Evolutionary conservation across 129 eudicot species (phyloP), one percentile per base, ranked within the genome.

Genomic region (Flaveria trinervia): DNA sequence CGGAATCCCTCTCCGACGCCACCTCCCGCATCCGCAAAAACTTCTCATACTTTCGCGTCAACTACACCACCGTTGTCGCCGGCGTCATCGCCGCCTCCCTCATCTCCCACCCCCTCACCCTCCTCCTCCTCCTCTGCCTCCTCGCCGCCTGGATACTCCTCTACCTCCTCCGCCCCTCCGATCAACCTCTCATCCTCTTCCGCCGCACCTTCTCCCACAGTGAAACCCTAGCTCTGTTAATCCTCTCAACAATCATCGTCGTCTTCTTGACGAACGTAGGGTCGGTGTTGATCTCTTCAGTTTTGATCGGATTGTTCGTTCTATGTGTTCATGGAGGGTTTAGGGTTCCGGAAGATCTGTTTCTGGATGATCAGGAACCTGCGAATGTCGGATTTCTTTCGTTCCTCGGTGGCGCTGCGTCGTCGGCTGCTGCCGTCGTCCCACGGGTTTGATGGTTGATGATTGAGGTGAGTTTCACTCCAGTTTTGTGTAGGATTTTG

Each of bases 81-180:
- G 9, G 76, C 54, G 79, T 84, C 22, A 85, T 92, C 60, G 87
- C 92, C 15, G 64, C 87, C 70, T 89, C 97, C 23, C 97, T 92
- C 89, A 77, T 92, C 81, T 73, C 97, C 6, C 90, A 92, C 73
- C 97, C 96, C 0, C 55, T 89, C 79, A 87, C 97, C n/a, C 97
- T 92, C 82, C 85, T 92, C 73, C 74, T 85, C 71, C 86, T 92
- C 33, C 46, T 87, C 33, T 60, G 82, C 76, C 92, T 92, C 79
- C 86, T 89, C 77, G 89, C 88, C 68, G 84, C 96, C 60, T 89
- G 96, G 97, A 82, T 83, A 2, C 87, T 92, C 72, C 78, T 92
- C 26, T 89, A 92, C 86, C 79, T 85, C 22, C 89, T 92, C 82
- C 86, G 90, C 0, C 88, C 90, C 0, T 70, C 97, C 3, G 91